Evolutionary conservation across 768 basidiomycete species (phyloP).

Genomic region (Rhizopogon vulgaris): DNA sequence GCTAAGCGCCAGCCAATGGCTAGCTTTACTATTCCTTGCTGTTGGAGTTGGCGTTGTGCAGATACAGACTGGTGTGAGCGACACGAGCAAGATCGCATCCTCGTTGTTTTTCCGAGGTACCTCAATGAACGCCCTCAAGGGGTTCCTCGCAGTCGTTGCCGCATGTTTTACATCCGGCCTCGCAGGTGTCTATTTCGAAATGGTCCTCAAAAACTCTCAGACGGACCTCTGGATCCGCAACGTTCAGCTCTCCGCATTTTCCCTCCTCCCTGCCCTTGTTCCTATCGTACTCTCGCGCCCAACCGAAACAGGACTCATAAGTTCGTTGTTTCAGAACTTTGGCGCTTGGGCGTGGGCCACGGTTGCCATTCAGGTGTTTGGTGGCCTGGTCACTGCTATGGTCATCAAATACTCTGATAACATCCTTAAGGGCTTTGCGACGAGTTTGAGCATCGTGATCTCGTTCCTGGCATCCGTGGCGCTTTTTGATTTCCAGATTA

Average conservation of each 20-base stretch:
- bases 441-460: conserved; percentile 88
- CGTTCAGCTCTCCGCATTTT: conserved; percentile 92
- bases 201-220: conserved; percentile 88
- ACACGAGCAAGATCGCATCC: conserved; percentile 21
- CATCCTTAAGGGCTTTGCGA: conserved; percentile 92
- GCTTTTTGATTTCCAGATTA: conserved; percentile 86
- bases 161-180: conserved; percentile 96
- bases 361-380: conserved; percentile 80
- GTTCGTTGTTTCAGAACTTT: conserved; percentile 74
- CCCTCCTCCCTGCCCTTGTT: conserved; percentile 79
- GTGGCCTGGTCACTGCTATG: conserved; percentile 88
- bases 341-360: conserved; percentile 91
- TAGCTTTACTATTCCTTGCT: conserved; percentile 78
- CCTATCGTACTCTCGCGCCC: conserved; percentile 61
- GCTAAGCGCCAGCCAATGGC: conserved; percentile 72
- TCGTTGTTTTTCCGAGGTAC: conserved; percentile 31
- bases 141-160: conserved; percentile 82
- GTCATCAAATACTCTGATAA: conserved; percentile 95
- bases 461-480: conserved; percentile 90
- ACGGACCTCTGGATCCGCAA: conserved; percentile 95
- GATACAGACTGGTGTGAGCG: conserved; percentile 48
- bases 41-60: conserved; percentile 88
- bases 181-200: conserved; percentile 97
- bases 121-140: conserved; percentile 76
- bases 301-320: conserved; percentile 33